Conservation (phyloP, 225 moss, liverwort and hornwort species). For the Lunularia cruciata region DNA sequence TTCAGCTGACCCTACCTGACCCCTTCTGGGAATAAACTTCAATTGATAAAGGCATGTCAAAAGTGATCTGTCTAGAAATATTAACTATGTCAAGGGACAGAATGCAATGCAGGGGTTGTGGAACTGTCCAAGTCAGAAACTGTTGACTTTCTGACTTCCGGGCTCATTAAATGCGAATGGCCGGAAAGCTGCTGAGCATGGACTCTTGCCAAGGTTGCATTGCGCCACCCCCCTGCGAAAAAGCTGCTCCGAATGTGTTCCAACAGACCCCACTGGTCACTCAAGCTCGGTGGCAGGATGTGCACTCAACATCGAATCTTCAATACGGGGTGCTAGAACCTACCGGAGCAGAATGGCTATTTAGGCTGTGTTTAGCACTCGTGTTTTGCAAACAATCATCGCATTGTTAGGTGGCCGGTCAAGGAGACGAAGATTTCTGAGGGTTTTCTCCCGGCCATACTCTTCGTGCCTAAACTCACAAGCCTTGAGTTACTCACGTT, state of each 20-base stretch:
- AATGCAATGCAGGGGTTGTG: conserved; percentile 6
- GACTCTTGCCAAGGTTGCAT: conserved; percentile 13
- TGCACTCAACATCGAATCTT: conserved; percentile 16
- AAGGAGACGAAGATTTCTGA: conserved; percentile 6
- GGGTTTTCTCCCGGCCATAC: too few species aligned
- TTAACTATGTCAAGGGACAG: not conserved
- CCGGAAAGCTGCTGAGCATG: conserved; percentile 14
- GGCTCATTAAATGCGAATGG: conserved; percentile 13
- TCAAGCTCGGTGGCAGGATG: conserved; percentile 15
- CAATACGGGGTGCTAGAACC: conserved; percentile 7
- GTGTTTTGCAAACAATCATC: not conserved
- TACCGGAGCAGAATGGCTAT: conserved; percentile 10
- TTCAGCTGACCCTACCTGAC: conserved; percentile 16
- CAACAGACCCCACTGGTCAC: conserved; percentile 19
- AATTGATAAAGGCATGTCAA: conserved; percentile 10
- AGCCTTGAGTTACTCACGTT: too few species aligned
- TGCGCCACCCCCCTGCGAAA: not conserved
- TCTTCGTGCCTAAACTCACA: too few species aligned
- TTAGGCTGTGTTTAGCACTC: conserved; percentile 1
- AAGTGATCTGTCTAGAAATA: not conserved
- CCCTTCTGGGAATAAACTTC: conserved; percentile 2
- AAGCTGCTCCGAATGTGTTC: conserved; percentile 13
- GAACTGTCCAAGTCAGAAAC: conserved; percentile 18
- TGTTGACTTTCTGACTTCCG: conserved; percentile 22
- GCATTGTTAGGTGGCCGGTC: not conserved